These are phyloP conservation scores for Cryptococcus maquisensis DNA, from an alignment of 1,284 basidiomycete genomes.

Conservation along the genomic window DNA sequence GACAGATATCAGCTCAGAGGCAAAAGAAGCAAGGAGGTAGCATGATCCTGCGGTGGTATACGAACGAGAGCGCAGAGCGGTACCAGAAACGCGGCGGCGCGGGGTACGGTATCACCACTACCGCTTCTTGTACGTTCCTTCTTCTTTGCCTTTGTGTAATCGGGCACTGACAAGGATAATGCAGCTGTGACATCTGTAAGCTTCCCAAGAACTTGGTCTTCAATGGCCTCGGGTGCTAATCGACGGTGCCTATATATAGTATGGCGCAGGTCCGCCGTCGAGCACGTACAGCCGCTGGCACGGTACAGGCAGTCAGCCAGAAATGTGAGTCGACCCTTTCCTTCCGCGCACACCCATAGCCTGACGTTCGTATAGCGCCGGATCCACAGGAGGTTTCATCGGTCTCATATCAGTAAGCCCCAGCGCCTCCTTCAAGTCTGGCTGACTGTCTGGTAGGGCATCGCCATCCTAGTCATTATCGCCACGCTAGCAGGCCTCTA, in stretches of 20 bases:
- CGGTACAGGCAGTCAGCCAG: constrained; percentile 9
- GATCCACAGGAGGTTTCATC: constrained; percentile 19
- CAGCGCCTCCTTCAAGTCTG: no score
- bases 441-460: constrained; percentile 6
- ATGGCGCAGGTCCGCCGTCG: constrained; percentile 11
- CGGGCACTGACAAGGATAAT: neutral
- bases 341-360: neutral
- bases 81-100: constrained; percentile 4
- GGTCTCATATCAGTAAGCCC: constrained; percentile 14
- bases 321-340: constrained; percentile 10
- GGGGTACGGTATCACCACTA: constrained; percentile 15
- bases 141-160: neutral
- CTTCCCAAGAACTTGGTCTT: neutral
- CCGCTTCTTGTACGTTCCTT: constrained; percentile 7
- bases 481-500: constrained; percentile 12
- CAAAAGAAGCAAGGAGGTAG: neutral
- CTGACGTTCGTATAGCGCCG: constrained; percentile 7
- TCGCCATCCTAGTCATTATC: constrained; percentile 7
- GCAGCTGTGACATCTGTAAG: neutral
- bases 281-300: constrained; percentile 14
- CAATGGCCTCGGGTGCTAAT: neutral
- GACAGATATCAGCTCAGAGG: no score
- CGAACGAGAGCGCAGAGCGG: neutral
- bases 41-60: constrained; percentile 4
- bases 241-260: constrained; percentile 3